Percentiles rank a stretch among this genome's conserved stretches.
phyloP scores from a whole-genome alignment of 305 asterid genomes.

The Withania somnifera region DNA sequence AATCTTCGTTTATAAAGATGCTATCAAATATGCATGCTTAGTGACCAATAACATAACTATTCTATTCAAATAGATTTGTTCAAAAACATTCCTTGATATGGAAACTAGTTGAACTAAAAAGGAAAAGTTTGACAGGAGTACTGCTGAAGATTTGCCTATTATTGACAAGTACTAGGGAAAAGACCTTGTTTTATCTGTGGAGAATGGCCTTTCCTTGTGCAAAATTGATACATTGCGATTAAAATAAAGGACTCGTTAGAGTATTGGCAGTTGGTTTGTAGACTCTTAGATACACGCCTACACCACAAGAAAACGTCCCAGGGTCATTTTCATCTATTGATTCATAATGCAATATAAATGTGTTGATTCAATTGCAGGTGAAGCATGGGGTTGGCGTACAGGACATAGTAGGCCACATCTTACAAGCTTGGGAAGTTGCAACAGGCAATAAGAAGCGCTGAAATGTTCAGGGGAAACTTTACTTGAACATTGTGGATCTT shows the following conservation, averaged over 20 bases:
- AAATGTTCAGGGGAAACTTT: neutral
- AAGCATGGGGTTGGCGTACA: conserved; percentile 85
- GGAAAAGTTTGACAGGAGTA: neutral
- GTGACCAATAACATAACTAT: neutral
- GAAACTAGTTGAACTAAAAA: neutral
- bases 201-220: neutral
- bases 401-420: conserved; percentile 55
- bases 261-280: neutral
- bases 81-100: neutral
- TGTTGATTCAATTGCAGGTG: conserved; percentile 38
- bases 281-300: neutral
- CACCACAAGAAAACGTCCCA: neutral
- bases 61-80: neutral
- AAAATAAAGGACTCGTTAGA: neutral
- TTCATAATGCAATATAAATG: neutral
- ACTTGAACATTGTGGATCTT: neutral
- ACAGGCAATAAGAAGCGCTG: conserved; percentile 48
- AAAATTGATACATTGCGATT: neutral
- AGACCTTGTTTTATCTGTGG: neutral
- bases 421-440: conserved; percentile 76
- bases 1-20: neutral
- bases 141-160: neutral
- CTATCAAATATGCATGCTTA: neutral
- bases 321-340: neutral
- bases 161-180: neutral